phyloP scores from a whole-genome alignment of 192 early-diverging fungal species.

The Backusella luteola region DNA sequence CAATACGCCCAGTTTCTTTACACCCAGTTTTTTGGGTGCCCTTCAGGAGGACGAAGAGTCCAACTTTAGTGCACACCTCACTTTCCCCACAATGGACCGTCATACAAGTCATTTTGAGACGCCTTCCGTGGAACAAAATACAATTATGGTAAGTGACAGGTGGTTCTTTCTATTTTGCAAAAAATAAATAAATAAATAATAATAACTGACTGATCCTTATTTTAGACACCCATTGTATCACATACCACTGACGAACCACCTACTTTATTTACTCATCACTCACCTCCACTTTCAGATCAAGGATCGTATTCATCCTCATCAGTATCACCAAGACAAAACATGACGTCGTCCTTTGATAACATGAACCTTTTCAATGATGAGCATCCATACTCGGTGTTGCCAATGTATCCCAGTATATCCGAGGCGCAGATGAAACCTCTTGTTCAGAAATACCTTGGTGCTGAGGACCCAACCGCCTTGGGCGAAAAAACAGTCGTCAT shows the following conservation, averaged over 20 bases:
- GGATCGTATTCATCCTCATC: constrained; percentile 12
- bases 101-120: neutral
- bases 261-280: neutral
- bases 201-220: neutral
- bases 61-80: neutral
- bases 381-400: neutral
- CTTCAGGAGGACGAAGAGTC: constrained; percentile 41
- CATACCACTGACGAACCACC: neutral
- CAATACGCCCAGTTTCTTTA: constrained; percentile 68
- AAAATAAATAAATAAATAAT: too few species aligned
- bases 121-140: constrained; percentile 1
- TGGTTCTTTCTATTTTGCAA: neutral
- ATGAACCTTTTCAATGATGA: constrained; percentile 6
- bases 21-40: constrained; percentile 67
- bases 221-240: neutral
- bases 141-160: constrained; percentile 14
- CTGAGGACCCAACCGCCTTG: constrained; percentile 39
- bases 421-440: constrained; percentile 33
- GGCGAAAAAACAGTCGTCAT: constrained; percentile 73
- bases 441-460: constrained; percentile 46
- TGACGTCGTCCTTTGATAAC: neutral
- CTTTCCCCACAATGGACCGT: neutral
- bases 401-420: neutral
- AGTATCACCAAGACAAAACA: constrained; percentile 1
- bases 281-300: neutral